A percentile compares a stretch with the other conserved stretches of the same genome.
These are phyloP conservation scores for Diaporthe aspalathi DNA, from an alignment of 2,329 filamentous ascomycete genomes.

Conservation along the genomic window DNA sequence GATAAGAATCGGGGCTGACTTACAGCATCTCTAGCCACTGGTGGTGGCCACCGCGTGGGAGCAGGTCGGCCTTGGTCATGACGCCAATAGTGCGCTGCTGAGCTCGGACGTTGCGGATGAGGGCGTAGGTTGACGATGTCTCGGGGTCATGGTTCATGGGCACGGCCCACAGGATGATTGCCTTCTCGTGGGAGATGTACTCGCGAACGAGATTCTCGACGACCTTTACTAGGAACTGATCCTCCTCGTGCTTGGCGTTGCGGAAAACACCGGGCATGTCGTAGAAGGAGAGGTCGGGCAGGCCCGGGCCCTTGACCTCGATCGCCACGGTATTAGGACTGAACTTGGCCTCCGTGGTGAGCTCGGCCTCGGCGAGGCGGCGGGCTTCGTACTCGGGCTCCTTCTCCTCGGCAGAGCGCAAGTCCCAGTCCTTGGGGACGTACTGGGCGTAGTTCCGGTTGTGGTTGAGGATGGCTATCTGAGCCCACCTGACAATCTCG, in stretches of 20 bases:
- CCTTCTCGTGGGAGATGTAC: constrained; percentile 76
- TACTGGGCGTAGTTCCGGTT: constrained; percentile 62
- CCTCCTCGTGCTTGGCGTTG: constrained; percentile 70
- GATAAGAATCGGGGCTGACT: background rate
- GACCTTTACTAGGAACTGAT: constrained; percentile 76
- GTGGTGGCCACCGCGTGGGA: constrained; percentile 62
- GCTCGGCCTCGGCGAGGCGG: constrained; percentile 50
- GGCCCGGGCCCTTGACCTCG: constrained; percentile 76
- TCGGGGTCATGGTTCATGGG: constrained; percentile 83
- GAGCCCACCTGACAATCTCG: constrained; percentile 76
- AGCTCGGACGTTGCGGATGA: constrained; percentile 70
- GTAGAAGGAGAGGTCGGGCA: constrained; percentile 83
- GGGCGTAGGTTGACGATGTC: constrained; percentile 76
- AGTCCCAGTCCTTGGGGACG: constrained; percentile 57
- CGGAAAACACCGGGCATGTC: constrained; percentile 87
- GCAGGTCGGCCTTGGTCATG: constrained; percentile 85
- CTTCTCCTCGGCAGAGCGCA: constrained; percentile 39
- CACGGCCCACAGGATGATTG: constrained; percentile 81
- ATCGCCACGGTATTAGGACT: constrained; percentile 85
- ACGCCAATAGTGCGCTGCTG: constrained; percentile 76
- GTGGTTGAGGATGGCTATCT: constrained; percentile 81
- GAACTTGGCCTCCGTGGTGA: constrained; percentile 71
- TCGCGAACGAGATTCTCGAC: constrained; percentile 76
- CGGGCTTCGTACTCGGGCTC: constrained; percentile 36
- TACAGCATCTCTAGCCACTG: constrained; percentile 70